phyloP scores from a whole-genome alignment of 176 grass and related monocot species.

The Elymus sibiricus region DNA sequence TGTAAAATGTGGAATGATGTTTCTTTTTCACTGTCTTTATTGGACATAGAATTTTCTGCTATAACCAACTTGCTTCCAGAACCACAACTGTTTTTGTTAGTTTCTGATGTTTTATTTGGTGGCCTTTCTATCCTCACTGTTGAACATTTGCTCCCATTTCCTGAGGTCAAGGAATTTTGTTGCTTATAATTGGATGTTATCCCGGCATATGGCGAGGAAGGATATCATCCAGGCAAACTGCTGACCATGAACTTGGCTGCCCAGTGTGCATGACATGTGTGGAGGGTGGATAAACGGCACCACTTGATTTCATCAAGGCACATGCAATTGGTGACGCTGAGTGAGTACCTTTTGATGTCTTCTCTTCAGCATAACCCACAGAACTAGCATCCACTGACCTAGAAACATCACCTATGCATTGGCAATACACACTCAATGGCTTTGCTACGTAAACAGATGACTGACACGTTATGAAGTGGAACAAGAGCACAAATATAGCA shows the following conservation, averaged over 20 bases:
- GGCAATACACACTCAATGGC: not conserved
- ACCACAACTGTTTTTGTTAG: not conserved
- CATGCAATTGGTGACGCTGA: not conserved
- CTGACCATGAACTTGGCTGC: slow-evolving; percentile 18
- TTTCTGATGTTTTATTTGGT: slow-evolving; percentile 25
- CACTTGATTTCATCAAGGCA: not conserved
- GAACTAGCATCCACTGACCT: slow-evolving; percentile 17
- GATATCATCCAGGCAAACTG: slow-evolving; percentile 5
- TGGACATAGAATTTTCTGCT: slow-evolving; percentile 9
- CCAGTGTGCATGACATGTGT: not conserved
- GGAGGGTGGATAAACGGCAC: slow-evolving; percentile 1
- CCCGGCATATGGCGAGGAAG: not conserved
- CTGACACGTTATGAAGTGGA: not conserved
- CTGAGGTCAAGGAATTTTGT: not conserved
- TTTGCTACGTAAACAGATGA: not conserved
- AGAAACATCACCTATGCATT: slow-evolving; percentile 26
- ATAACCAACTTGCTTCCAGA: slow-evolving; percentile 9
- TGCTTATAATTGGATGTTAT: slow-evolving; percentile 18
- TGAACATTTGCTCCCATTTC: slow-evolving; percentile 19
- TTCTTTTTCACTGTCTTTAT: slow-evolving; percentile 10
- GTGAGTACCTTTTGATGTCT: not conserved
- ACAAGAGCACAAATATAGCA: not conserved
- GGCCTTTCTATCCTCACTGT: slow-evolving; percentile 33
- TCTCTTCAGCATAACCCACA: not conserved
- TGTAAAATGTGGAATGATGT: not conserved